Percentiles rank a stretch among this genome's conserved stretches.
phyloP scores from a whole-genome alignment of 2,329 filamentous ascomycete species.

The Colletotrichum scovillei region DNA sequence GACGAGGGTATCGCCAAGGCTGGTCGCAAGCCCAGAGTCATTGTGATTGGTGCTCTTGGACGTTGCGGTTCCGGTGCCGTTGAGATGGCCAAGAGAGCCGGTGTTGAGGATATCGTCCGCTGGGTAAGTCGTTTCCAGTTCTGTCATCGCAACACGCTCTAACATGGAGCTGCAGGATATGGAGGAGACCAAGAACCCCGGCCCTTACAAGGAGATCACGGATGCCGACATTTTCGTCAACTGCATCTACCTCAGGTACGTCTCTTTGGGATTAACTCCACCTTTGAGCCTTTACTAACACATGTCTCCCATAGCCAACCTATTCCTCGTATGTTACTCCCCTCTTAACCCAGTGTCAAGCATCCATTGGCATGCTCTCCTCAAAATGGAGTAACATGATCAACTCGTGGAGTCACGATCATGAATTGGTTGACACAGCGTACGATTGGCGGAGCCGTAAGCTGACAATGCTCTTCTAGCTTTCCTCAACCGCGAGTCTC shows the following conservation, averaged over 20 bases:
- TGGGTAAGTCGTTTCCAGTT: conserved; percentile 44
- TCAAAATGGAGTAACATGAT: not conserved
- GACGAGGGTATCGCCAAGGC: conserved; percentile 73
- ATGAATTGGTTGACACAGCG: not conserved
- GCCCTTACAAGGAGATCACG: conserved; percentile 83
- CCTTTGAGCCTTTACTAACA: not conserved
- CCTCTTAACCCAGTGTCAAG: not conserved
- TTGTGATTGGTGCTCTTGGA: conserved; percentile 87
- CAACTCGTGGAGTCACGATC: not conserved
- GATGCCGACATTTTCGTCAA: conserved; percentile 84
- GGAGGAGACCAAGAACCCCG: conserved; percentile 78
- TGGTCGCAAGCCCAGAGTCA: conserved; percentile 76
- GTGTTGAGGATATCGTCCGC: conserved; percentile 67
- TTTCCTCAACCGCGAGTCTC: conserved; percentile 79
- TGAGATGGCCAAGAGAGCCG: conserved; percentile 80
- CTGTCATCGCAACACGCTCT: not conserved
- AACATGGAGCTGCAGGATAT: conserved; percentile 77
- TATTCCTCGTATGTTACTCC: conserved; percentile 22
- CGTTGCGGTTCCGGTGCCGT: conserved; percentile 88
- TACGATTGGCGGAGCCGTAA: not conserved
- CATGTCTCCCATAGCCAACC: conserved; percentile 51
- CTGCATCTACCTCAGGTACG: conserved; percentile 80
- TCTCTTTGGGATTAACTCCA: not conserved
- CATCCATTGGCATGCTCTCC: not conserved
- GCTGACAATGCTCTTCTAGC: conserved; percentile 60